Evolutionary conservation across 768 basidiomycete species (phyloP).

Genomic region (Collybia sordida): DNA sequence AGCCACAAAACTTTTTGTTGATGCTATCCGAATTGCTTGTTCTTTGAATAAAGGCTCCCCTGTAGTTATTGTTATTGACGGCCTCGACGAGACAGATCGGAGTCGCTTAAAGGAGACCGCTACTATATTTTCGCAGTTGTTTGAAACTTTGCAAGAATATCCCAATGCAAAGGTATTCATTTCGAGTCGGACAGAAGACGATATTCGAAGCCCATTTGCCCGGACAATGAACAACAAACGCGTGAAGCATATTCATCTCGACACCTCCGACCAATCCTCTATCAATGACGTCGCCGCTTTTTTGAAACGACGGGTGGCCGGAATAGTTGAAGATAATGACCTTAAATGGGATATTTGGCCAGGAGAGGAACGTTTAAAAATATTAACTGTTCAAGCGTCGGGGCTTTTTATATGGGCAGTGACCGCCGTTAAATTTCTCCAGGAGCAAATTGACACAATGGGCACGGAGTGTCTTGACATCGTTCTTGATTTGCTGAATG

Average conservation of each 20-base stretch:
- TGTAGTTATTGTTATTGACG: slow-evolving; percentile 17
- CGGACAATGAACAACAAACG: neutral
- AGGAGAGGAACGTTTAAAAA: slow-evolving; percentile 4
- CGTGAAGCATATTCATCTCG: slow-evolving; percentile 13
- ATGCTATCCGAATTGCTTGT: slow-evolving; percentile 9
- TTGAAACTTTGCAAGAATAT: neutral
- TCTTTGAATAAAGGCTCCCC: slow-evolving; percentile 1
- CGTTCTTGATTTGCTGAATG: slow-evolving; percentile 7
- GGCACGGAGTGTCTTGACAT: slow-evolving; percentile 11
- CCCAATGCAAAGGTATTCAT: slow-evolving; percentile 12
- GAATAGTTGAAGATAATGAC: slow-evolving; percentile 5
- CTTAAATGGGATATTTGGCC: slow-evolving; percentile 10
- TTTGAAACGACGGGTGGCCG: neutral
- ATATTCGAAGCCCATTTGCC: slow-evolving; percentile 10
- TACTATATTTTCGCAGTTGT: slow-evolving; percentile 8
- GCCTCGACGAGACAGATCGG: slow-evolving; percentile 12
- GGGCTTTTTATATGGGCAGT: slow-evolving; percentile 21
- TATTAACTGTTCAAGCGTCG: slow-evolving; percentile 3
- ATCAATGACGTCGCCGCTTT: slow-evolving; percentile 9
- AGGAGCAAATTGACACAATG: slow-evolving; percentile 2
- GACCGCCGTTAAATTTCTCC: slow-evolving; percentile 8
- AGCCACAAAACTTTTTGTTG: slow-evolving; percentile 9
- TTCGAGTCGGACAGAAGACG: slow-evolving; percentile 13
- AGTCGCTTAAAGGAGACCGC: slow-evolving; percentile 3
- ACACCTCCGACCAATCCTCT: slow-evolving; percentile 4